Base-by-base conservation (phyloP, 2,329 filamentous ascomycete species). In the Amauroascus niger region DNA sequence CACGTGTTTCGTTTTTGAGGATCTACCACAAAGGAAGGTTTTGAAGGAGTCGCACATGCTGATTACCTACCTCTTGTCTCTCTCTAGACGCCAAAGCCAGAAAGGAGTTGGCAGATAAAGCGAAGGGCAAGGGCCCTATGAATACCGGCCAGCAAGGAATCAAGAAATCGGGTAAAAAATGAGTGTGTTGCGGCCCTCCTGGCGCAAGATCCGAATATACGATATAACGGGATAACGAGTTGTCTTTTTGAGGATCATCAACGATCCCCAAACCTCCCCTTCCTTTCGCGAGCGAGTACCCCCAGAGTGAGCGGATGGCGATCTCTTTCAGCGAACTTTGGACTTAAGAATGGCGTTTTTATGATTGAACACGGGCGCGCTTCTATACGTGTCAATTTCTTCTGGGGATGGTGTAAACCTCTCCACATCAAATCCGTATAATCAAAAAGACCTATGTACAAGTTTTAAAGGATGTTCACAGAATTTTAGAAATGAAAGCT, bases 141-240 rank as follows among this genome's bases (percentile, higher is more conserved):
- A 90, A 89, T 74, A 85, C 82, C 30, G 89, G 88, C 32, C 72
- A 78, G 47, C 88, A 94, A 74, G 89, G 88, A 58, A 95, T 97
- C 77, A 96, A 96, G 84, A 96, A 95, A 82, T 93, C 87, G 58
- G 90, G 89, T 72, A 95, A 96, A 86, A 95, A 96, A 84, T 95
- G 79, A 74, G 52, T 39, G 7, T 28, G 33, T n/a, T 45, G n/a
- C 45, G 30, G 55, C 30, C 2, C 6, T 16, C 11, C 28, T 48
- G 18, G 30, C 18, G 2, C 32, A 20, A 24, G 18, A 4, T 43
- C n/a, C 24, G 39, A 16, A 18, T 20, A 20, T 26, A 46, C 41
- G 50, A 46, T 37, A 39, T 50, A 32, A 50, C 37, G 48, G 22
- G 14, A 49, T 52, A 8, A 51, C 20, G 39, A 33, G 28, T n/a